phyloP scores from a whole-genome alignment of 768 basidiomycete genomes.

The Lactarius deliciosus region DNA sequence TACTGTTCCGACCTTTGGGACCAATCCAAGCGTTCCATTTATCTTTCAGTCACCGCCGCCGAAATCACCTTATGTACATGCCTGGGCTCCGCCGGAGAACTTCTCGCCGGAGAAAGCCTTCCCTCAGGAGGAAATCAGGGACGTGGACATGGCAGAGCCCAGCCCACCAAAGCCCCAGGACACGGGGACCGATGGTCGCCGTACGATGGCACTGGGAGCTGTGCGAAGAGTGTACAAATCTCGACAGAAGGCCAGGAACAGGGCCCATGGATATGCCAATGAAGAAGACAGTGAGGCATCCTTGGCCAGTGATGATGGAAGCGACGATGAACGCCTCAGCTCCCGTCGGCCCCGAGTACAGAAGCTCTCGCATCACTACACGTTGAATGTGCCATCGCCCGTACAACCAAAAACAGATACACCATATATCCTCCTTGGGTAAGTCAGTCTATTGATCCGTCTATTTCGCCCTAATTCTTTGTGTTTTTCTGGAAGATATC shows the following conservation, averaged over 20 bases:
- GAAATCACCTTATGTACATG: slow-evolving; percentile 43
- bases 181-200: slow-evolving; percentile 37
- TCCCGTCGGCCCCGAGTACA: slow-evolving; percentile 40
- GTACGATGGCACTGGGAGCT: slow-evolving; percentile 62
- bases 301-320: slow-evolving; percentile 51
- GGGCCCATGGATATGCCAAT: slow-evolving; percentile 29
- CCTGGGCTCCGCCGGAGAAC: slow-evolving; percentile 65
- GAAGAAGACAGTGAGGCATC: slow-evolving; percentile 39
- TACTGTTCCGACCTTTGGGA: slow-evolving; percentile 54
- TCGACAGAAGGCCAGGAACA: slow-evolving; percentile 49
- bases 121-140: slow-evolving; percentile 55
- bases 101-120: slow-evolving; percentile 63
- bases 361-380: slow-evolving; percentile 77
- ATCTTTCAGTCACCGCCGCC: slow-evolving; percentile 60
- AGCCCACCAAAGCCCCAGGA: slow-evolving; percentile 58
- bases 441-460: slow-evolving; percentile 36
- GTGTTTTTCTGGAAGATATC: slow-evolving; percentile 54
- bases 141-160: slow-evolving; percentile 74
- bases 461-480: slow-evolving; percentile 12
- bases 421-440: slow-evolving; percentile 89
- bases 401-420: slow-evolving; percentile 56
- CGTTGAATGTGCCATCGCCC: slow-evolving; percentile 72
- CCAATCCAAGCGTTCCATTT: slow-evolving; percentile 69
- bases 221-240: slow-evolving; percentile 64
- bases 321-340: slow-evolving; percentile 33